Base-by-base conservation (phyloP, 257 asterid genomes). In the Phtheirospermum japonicum region DNA sequence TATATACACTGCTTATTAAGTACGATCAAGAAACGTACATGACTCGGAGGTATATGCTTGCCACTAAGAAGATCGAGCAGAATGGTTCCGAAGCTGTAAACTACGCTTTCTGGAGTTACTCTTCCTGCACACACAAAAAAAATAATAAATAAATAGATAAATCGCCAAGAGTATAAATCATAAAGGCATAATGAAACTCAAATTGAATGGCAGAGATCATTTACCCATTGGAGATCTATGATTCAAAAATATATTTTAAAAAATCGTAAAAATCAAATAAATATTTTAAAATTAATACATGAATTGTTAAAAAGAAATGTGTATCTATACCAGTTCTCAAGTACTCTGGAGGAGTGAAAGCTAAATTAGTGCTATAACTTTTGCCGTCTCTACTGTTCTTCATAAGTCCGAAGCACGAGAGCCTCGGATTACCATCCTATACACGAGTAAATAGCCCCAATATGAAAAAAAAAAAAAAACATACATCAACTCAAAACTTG, bases 331-430 rank as follows among this genome's bases (percentile, higher is more conserved):
- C 89, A 43, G 86, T 83, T 76, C 90, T 78, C 69, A 83, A 65
- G 79, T 83, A 83, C 67, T 83, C 90, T 2, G 89, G 89, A 31
- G 86, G 89, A 66, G 90, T 80, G 75, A 83, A 83, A 14, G 90
- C 90, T 57, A 80, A 70, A 79, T 83, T 83, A 39, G 90, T 83
- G 63, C 86, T 83, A 76, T 83, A 83, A 67, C 86, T 83, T 68
- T 83, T 80, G 31, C 90, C 90, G 39, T 83, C 90, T 61, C 84
- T 69, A 36, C 90, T 83, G 28, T 83, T 83, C 83, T 80, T 83
- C 90, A 83, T 80, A 57, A 83, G 66, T 61, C 90, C 90, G 49
- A 80, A 83, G 73, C 86, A 78, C 31, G 89, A 83, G 50, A 83
- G 81, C 76, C 90, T 78, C 17, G 86, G 84, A 66, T 83, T 78